Percentiles rank a stretch among this genome's conserved stretches.
phyloP scores from a whole-genome alignment of 495 filamentous ascomycete genomes.

The Neurospora sp. region DNA sequence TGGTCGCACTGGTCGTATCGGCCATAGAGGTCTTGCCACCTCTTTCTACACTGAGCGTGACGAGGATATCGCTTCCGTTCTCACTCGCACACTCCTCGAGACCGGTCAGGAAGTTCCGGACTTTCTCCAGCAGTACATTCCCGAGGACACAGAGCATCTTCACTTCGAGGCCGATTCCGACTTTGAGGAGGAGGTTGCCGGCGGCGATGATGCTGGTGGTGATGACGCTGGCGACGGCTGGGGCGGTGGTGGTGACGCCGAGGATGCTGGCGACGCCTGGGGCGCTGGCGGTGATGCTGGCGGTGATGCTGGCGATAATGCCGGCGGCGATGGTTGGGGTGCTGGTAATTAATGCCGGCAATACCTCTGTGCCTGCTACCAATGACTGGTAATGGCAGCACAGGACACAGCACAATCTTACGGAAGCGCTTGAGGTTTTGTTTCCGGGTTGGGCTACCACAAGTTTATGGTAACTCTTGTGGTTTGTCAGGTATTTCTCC shows the following conservation, averaged over 20 bases:
- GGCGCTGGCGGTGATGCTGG: slow-evolving; percentile 1
- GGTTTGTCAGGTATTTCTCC: neutral
- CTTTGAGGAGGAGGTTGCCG: slow-evolving; percentile 30
- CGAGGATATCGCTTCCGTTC: slow-evolving; percentile 51
- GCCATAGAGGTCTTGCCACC: slow-evolving; percentile 73
- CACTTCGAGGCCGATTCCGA: slow-evolving; percentile 56
- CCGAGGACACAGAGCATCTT: slow-evolving; percentile 33
- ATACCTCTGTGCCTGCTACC: neutral
- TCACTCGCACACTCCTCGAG: slow-evolving; percentile 74
- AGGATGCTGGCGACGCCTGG: slow-evolving; percentile 4
- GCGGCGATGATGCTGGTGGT: slow-evolving; percentile 7
- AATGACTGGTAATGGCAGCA: neutral
- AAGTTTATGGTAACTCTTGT: neutral
- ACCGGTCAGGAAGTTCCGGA: slow-evolving; percentile 68
- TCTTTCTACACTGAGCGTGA: slow-evolving; percentile 74
- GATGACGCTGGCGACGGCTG: slow-evolving; percentile 7
- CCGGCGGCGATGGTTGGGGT: neutral
- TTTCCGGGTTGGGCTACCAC: neutral
- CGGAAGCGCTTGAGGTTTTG: neutral
- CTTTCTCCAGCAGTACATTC: slow-evolving; percentile 59
- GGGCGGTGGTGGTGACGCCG: neutral
- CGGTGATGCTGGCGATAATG: neutral
- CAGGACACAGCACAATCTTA: neutral
- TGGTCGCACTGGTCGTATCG: slow-evolving; percentile 90
- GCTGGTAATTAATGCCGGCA: neutral